Percentiles rank a stretch among this genome's conserved stretches.
Evolutionary conservation across 129 eudicot species (phyloP).

Genomic region (Ambrosia artemisiifolia): DNA sequence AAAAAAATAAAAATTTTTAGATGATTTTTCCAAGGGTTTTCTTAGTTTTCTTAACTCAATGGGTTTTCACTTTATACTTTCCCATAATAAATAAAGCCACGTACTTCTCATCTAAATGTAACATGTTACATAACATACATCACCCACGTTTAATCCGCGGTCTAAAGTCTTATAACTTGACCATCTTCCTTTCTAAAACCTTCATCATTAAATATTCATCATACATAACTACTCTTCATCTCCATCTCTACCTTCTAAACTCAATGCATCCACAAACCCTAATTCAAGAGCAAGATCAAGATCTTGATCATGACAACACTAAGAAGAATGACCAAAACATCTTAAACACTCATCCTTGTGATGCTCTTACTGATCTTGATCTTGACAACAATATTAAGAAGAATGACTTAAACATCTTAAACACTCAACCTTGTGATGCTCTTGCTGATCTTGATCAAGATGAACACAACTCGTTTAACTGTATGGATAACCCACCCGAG

Average conservation of each 20-base stretch:
- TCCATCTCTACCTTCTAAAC: background rate
- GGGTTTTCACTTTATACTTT: no score
- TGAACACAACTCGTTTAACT: background rate
- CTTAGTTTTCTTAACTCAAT: no score
- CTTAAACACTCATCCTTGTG: background rate
- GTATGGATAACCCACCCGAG: slow-evolving; percentile 45
- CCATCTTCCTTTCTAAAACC: slow-evolving; percentile 30
- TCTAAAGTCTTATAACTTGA: slow-evolving; percentile 25
- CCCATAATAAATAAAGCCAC: slow-evolving; percentile 10
- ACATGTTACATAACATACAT: background rate
- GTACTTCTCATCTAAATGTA: slow-evolving; percentile 20
- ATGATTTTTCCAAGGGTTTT: no score
- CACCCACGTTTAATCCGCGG: slow-evolving; percentile 28
- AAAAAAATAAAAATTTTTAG: no score
- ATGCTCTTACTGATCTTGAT: background rate
- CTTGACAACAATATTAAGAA: background rate
- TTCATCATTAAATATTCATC: background rate
- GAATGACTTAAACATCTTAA: background rate
- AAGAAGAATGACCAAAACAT: background rate
- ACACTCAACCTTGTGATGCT: background rate
- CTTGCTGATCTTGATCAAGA: slow-evolving; percentile 9
- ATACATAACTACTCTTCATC: background rate
- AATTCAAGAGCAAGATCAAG: background rate
- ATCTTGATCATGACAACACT: background rate
- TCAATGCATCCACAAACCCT: slow-evolving; percentile 16